phyloP scores from a whole-genome alignment of 2,329 filamentous ascomycete species.

The Aspergillus sp. region DNA sequence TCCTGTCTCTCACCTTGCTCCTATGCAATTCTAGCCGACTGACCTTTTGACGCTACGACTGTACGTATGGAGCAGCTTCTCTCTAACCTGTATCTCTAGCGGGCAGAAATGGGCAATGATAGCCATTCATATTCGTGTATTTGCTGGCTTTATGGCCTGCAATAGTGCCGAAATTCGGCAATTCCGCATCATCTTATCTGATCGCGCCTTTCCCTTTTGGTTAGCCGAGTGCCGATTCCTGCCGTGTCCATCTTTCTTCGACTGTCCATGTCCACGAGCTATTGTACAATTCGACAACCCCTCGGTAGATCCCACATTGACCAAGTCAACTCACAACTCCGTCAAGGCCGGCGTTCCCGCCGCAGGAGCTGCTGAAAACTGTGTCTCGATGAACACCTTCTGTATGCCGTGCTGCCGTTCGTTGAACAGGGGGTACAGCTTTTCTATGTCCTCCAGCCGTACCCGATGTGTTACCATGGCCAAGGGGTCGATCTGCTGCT shows the following conservation, averaged over 20 bases:
- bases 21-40: too few species aligned
- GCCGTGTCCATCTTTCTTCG: too few species aligned
- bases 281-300: too few species aligned
- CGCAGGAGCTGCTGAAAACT: constrained; percentile 44
- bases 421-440: constrained; percentile 56
- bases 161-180: not conserved
- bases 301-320: too few species aligned
- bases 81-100: too few species aligned
- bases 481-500: constrained; percentile 60
- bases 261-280: too few species aligned
- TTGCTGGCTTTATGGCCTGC: too few species aligned
- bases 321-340: constrained; percentile 18
- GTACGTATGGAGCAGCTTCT: too few species aligned
- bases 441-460: constrained; percentile 61
- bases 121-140: too few species aligned
- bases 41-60: too few species aligned
- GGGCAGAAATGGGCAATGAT: too few species aligned
- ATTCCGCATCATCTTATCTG: constrained; percentile 18
- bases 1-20: too few species aligned
- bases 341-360: constrained; percentile 44
- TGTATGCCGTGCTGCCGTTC: constrained; percentile 55
- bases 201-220: constrained; percentile 11
- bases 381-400: constrained; percentile 63
- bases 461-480: constrained; percentile 77
- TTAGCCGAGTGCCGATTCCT: constrained; percentile 2